phyloP scores from a whole-genome alignment of 768 basidiomycete genomes.

The Termitomyces sp. region DNA sequence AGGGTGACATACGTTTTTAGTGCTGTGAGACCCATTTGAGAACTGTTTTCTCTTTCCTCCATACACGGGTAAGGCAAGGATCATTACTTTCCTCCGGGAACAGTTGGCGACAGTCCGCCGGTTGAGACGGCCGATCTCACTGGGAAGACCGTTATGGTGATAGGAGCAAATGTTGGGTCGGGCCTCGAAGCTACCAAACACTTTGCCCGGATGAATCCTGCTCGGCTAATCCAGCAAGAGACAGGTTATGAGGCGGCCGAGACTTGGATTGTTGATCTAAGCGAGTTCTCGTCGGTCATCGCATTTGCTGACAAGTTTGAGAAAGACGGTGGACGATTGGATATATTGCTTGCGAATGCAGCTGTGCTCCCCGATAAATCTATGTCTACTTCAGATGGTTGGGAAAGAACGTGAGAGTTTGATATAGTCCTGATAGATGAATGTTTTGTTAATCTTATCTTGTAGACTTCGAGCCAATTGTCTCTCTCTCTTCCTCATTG shows the following conservation, averaged over 20 bases:
- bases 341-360: conserved; percentile 44
- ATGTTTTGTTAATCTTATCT: neutral
- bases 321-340: conserved; percentile 28
- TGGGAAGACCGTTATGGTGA: conserved; percentile 43
- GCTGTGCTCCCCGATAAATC: conserved; percentile 15
- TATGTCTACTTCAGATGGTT: conserved; percentile 33
- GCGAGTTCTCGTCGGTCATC: conserved; percentile 33
- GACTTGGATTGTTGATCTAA: conserved; percentile 35
- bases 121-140: conserved; percentile 30
- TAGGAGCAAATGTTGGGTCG: conserved; percentile 45
- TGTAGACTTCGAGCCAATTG: conserved; percentile 45
- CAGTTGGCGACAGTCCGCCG: conserved; percentile 21
- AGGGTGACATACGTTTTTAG: neutral
- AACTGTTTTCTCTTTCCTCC: neutral
- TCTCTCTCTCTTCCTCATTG: conserved; percentile 34
- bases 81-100: conserved; percentile 13
- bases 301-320: conserved; percentile 30
- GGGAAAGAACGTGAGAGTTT: conserved; percentile 36
- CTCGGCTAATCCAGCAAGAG: conserved; percentile 22
- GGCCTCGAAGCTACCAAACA: conserved; percentile 43
- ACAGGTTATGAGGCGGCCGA: conserved; percentile 30
- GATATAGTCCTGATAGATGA: neutral
- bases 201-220: conserved; percentile 40
- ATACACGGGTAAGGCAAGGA: conserved; percentile 15
- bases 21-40: no score